Conservation (phyloP, 345 rosid species). For the Diplotaxis tenuifolia region DNA sequence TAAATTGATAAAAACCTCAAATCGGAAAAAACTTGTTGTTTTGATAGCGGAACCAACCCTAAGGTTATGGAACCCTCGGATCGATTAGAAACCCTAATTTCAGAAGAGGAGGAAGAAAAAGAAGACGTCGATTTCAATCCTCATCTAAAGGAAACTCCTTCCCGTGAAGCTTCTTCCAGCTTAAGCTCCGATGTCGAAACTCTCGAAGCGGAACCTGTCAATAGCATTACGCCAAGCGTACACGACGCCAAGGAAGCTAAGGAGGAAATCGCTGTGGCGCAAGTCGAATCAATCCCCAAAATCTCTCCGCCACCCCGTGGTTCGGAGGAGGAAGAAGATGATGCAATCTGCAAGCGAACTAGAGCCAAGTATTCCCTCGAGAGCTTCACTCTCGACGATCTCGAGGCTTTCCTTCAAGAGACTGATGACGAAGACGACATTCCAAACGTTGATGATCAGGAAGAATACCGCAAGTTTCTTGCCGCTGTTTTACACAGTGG, state of each 20-base stretch:
- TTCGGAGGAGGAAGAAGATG: conserved; percentile 43
- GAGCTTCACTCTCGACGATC: conserved; percentile 88
- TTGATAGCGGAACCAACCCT: not conserved
- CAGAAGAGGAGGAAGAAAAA: conserved; percentile 61
- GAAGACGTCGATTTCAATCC: conserved; percentile 90
- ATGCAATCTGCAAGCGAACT: conserved; percentile 86
- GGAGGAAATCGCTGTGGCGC: conserved; percentile 42
- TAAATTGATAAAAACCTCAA: not conserved
- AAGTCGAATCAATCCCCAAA: conserved; percentile 23
- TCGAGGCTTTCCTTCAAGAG: conserved; percentile 92
- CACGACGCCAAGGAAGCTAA: conserved; percentile 25
- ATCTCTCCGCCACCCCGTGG: not conserved
- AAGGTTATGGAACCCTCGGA: conserved; percentile 4
- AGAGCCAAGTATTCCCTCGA: conserved; percentile 85
- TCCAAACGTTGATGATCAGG: conserved; percentile 84
- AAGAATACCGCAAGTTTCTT: conserved; percentile 86
- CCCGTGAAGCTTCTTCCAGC: conserved; percentile 84
- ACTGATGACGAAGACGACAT: conserved; percentile 89
- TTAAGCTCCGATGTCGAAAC: conserved; percentile 76
- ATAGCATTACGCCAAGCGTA: conserved; percentile 20
- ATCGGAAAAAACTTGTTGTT: not conserved
- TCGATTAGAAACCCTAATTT: conserved; percentile 28
- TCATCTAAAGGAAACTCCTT: conserved; percentile 62
- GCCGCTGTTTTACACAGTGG: conserved; percentile 75
- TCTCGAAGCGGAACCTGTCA: conserved; percentile 42